phyloP scores from a whole-genome alignment of 495 filamentous ascomycete species.

The Trichocladium uniseriatum region DNA sequence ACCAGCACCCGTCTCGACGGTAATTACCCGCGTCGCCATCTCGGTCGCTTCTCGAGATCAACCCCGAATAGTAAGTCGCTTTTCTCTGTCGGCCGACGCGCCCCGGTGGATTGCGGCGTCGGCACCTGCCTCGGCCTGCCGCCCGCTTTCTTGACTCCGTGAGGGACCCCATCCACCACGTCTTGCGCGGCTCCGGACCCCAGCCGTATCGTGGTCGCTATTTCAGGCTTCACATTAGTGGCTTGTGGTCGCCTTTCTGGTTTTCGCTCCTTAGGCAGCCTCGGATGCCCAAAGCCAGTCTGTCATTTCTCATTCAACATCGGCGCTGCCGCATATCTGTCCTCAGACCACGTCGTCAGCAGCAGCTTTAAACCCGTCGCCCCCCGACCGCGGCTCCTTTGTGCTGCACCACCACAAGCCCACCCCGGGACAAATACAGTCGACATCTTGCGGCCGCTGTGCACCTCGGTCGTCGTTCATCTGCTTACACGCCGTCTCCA shows the following conservation, averaged over 20 bases:
- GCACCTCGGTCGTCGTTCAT: neutral
- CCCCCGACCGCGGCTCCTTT: conserved; percentile 3
- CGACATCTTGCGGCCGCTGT: neutral
- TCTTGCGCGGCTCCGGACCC: conserved; percentile 11
- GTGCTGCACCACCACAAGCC: neutral
- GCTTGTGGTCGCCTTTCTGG: conserved; percentile 6
- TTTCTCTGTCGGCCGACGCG: conserved; percentile 5
- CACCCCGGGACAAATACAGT: neutral
- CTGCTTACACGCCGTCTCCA: conserved; percentile 10
- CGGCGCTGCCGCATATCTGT: conserved; percentile 24
- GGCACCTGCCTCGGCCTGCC: conserved; percentile 16
- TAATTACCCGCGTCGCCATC: conserved; percentile 25
- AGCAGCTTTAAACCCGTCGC: neutral
- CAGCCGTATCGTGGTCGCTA: conserved; percentile 1
- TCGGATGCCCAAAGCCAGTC: conserved; percentile 9
- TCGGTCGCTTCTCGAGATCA: conserved; percentile 16
- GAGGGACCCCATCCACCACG: conserved; percentile 11
- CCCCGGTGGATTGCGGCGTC: conserved; percentile 13
- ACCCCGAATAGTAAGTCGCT: conserved; percentile 23
- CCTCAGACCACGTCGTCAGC: conserved; percentile 19
- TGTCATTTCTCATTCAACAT: neutral
- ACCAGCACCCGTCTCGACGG: conserved; percentile 20
- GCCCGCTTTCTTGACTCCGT: conserved; percentile 2
- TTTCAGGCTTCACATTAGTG: conserved; percentile 10
- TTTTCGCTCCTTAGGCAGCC: conserved; percentile 4